Evolutionary conservation across 805 yeast genomes (phyloP), one percentile per base, ranked within the genome.

Genomic region (Cyberlindnera mississippiensis): DNA sequence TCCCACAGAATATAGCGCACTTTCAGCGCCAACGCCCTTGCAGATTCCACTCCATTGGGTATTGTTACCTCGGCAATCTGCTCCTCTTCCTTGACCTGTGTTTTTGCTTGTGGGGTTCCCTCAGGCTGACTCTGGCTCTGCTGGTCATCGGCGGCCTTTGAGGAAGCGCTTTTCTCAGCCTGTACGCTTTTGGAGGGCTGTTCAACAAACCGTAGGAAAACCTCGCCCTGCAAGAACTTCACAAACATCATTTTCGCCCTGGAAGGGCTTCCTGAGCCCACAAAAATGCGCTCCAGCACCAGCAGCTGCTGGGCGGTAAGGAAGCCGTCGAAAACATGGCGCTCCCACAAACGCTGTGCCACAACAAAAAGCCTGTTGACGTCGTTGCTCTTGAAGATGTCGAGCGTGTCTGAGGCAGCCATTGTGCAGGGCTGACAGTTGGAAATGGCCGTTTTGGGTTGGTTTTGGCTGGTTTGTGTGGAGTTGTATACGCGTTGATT

Each of bases 1-100:
- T 84, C 90, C 78, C 86, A 85, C 18, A 85, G 63, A 11, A 83
- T 70, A 50, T 82, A 83, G 48, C 91, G 67, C 17, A 83, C 62
- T 47, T 77, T 83, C 36, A 83, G 64, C 6, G 88, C 82, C 32
- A 84, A 48, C 60, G 79, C 64, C 58, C 82, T 68, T 1, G 76
- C 64, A 8, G 76, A 69, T 12, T 66, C 69, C 9, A 61, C 49
- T 2, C 79, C 79, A 24, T 66, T 48, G n/a, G 55, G 46, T 18
- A 56, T 74, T 38, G 67, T 43, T 50, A 68, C 55, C 48, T 67
- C 65, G 28, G 61, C 67, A 42, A 60, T 59, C 27, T 68, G 62
- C 45, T 65, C 76, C 48, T 69, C 55, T 24, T 45, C 34, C 18
- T 44, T 49, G 12, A n/a, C n/a, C n/a, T n/a, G n/a, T n/a, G n/a